Evolutionary conservation across 495 filamentous ascomycete genomes (phyloP).

Genomic region (Aspergillus baeticus): DNA sequence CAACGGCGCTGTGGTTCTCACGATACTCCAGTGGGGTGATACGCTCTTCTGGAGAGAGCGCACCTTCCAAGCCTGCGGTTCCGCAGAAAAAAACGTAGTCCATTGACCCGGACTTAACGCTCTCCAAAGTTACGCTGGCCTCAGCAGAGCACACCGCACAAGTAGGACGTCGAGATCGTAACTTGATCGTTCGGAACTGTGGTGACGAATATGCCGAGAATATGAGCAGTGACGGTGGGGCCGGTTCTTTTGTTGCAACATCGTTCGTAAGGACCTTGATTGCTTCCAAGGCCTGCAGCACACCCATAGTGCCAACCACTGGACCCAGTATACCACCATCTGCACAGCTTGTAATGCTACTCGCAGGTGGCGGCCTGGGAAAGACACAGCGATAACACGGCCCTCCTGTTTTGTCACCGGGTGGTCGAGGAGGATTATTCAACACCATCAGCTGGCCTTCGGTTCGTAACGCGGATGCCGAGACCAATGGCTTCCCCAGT

Average conservation of each 20-base stretch:
- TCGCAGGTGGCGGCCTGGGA: conserved; percentile 77
- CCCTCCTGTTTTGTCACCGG: conserved; percentile 51
- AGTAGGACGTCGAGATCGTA: conserved; percentile 61
- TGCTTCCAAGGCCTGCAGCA: conserved; percentile 84
- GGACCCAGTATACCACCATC: conserved; percentile 91
- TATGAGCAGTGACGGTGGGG: conserved; percentile 55
- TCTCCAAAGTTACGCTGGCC: conserved; percentile 59
- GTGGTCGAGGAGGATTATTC: conserved; percentile 48
- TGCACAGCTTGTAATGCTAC: conserved; percentile 75
- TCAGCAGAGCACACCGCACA: conserved; percentile 75
- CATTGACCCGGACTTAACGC: conserved; percentile 59
- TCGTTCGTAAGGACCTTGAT: conserved; percentile 69
- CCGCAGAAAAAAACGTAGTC: conserved; percentile 86
- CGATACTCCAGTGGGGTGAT: conserved; percentile 58
- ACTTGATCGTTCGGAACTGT: conserved; percentile 69
- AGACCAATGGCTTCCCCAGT: conserved; percentile 75
- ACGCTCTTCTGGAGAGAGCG: conserved; percentile 59
- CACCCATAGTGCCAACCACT: conserved; percentile 92
- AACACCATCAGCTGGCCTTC: conserved; percentile 91
- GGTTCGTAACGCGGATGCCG: conserved; percentile 79
- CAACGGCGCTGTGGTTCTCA: conserved; percentile 35
- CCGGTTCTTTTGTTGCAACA: conserved; percentile 7
- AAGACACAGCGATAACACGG: conserved; percentile 96
- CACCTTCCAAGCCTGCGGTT: conserved; percentile 39
- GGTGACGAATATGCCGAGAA: conserved; percentile 71